Conservation (phyloP, 768 basidiomycete species). For the Macrolepiota fuliginosa region DNA sequence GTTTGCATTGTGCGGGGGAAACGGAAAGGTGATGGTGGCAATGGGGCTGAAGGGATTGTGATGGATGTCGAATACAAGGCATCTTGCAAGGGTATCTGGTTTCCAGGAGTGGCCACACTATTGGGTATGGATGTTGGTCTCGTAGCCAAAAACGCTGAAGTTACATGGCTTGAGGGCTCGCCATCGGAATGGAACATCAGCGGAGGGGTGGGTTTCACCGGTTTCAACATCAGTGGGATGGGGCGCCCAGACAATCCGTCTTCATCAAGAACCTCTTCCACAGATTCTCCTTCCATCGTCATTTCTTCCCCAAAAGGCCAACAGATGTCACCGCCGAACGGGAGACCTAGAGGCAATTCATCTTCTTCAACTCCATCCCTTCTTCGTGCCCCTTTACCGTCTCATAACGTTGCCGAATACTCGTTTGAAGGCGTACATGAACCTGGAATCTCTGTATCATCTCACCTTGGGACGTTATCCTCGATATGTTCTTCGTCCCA, state of each 20-base stretch:
- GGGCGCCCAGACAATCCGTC: conserved; percentile 22
- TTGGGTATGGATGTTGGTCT: conserved; percentile 76
- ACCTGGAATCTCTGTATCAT: conserved; percentile 32
- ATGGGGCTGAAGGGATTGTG: conserved; percentile 49
- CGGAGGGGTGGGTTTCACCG: conserved; percentile 69
- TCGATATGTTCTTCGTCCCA: conserved; percentile 50
- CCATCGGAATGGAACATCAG: conserved; percentile 56
- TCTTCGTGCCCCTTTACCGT: conserved; percentile 72
- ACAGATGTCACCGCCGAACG: conserved; percentile 14
- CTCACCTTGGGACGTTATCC: conserved; percentile 37
- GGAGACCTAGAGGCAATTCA: conserved; percentile 35
- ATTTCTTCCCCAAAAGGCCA: conserved; percentile 18
- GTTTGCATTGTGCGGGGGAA: conserved; percentile 56
- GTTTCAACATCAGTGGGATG: conserved; percentile 56
- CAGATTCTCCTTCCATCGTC: conserved; percentile 38
- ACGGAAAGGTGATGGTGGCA: conserved; percentile 31
- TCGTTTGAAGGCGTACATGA: conserved; percentile 63
- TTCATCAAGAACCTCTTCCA: conserved; percentile 45
- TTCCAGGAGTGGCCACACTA: conserved; percentile 78
- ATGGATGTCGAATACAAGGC: conserved; percentile 72
- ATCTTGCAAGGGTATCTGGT: conserved; percentile 76
- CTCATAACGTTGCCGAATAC: conserved; percentile 61
- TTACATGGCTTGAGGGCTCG: conserved; percentile 58
- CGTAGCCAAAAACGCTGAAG: conserved; percentile 64
- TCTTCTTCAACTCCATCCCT: conserved; percentile 59